Conservation (phyloP, 768 basidiomycete species). For the Suillus occidentalis region DNA sequence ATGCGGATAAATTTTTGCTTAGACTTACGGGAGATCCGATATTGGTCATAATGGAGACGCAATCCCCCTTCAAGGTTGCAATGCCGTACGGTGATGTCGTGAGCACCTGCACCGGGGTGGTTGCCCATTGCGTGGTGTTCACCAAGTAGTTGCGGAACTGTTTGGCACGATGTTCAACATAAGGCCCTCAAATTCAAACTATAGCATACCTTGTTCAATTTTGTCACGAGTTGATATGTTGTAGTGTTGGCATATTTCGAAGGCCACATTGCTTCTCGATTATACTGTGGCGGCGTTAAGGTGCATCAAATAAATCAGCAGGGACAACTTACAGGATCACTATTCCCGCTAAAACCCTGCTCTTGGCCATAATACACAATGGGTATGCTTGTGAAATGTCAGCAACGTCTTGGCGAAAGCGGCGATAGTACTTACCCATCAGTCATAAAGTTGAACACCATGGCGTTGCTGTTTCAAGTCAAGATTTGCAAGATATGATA, state of each 20-base stretch:
- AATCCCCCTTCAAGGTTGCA: conserved; percentile 63
- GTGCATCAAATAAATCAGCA: conserved; percentile 2
- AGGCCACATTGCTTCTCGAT: conserved; percentile 77
- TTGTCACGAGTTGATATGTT: conserved; percentile 56
- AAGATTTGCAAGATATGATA: not conserved
- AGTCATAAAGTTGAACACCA: conserved; percentile 73
- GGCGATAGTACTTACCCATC: conserved; percentile 48
- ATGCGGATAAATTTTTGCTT: not conserved
- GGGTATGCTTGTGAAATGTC: conserved; percentile 49
- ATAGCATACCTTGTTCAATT: conserved; percentile 53
- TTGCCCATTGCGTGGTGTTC: conserved; percentile 51
- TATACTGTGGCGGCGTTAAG: conserved; percentile 43
- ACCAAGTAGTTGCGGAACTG: conserved; percentile 68
- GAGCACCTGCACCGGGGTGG: conserved; percentile 51
- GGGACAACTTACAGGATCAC: conserved; percentile 56
- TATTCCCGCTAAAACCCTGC: conserved; percentile 61
- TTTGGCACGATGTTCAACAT: not conserved
- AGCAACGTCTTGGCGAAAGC: not conserved
- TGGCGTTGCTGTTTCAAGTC: conserved; percentile 55
- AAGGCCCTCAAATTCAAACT: not conserved
- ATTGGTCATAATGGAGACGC: conserved; percentile 65
- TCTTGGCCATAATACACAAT: conserved; percentile 84
- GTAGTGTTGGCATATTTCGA: conserved; percentile 61
- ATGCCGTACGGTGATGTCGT: conserved; percentile 50
- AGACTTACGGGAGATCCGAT: conserved; percentile 67